Percentiles rank a stretch among this genome's conserved stretches.
Conservation (phyloP, 2,329 filamentous ascomycete genomes). For the Passalora sequoiae region DNA sequence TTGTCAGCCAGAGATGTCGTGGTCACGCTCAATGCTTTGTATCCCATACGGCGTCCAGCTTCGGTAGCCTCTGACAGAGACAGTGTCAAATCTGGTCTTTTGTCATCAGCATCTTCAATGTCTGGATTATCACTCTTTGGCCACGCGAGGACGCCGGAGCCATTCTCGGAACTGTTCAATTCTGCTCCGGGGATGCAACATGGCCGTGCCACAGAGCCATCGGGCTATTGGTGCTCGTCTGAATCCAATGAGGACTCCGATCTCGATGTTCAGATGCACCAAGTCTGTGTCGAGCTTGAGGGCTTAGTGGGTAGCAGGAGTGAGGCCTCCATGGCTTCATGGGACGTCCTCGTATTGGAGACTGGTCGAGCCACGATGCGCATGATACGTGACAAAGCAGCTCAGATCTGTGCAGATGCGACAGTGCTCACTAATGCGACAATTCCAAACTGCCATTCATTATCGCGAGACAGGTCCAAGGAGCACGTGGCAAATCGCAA, state of each 20-base stretch:
- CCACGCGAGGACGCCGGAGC: conserved; percentile 10
- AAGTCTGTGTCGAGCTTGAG: conserved; percentile 20
- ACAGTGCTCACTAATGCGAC: background rate
- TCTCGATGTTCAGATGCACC: conserved; percentile 6
- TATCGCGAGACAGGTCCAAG: background rate
- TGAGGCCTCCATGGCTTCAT: conserved; percentile 9
- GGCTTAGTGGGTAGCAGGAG: conserved; percentile 11
- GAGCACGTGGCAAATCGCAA: conserved; percentile 3
- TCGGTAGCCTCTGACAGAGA: conserved; percentile 49
- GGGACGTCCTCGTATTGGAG: conserved; percentile 12
- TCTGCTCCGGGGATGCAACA: conserved; percentile 1
- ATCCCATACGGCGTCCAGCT: conserved; percentile 65
- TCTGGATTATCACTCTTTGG: conserved; percentile 49
- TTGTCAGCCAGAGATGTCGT: conserved; percentile 71
- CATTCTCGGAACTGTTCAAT: background rate
- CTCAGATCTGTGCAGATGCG: background rate
- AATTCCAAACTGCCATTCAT: background rate
- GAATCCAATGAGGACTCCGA: background rate
- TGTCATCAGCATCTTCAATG: conserved; percentile 47
- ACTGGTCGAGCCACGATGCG: background rate
- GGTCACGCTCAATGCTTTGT: conserved; percentile 76
- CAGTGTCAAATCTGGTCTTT: conserved; percentile 44
- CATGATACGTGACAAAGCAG: background rate
- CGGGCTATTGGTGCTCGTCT: background rate
- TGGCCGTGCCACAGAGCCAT: background rate